Conservation (phyloP, 768 basidiomycete species). For the Psilocybe cubensis region DNA sequence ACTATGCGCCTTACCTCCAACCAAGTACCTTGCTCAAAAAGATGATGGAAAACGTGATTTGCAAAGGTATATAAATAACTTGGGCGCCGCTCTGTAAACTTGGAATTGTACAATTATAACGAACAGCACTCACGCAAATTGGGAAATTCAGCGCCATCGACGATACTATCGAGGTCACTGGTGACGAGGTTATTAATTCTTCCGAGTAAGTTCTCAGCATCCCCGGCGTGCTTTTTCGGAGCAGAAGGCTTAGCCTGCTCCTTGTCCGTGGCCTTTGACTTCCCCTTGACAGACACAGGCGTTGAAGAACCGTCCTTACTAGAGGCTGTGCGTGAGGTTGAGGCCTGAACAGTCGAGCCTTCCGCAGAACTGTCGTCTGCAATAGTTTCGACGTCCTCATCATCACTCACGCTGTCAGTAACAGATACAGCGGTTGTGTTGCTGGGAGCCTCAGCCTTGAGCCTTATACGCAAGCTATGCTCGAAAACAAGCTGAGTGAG, state of each 20-base stretch:
- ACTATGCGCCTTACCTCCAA: slow-evolving; percentile 3
- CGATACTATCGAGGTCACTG: slow-evolving; percentile 52
- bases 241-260: neutral
- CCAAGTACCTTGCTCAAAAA: slow-evolving; percentile 4
- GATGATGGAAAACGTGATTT: slow-evolving; percentile 31
- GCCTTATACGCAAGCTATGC: slow-evolving; percentile 60
- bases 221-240: slow-evolving; percentile 8
- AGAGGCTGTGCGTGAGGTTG: neutral
- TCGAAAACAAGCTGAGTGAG: slow-evolving; percentile 46
- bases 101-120: too few species aligned
- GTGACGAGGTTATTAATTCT: slow-evolving; percentile 79
- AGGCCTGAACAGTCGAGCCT: neutral
- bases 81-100: neutral
- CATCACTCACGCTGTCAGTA: neutral
- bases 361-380: neutral
- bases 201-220: slow-evolving; percentile 59
- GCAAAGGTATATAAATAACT: slow-evolving; percentile 44
- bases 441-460: slow-evolving; percentile 47
- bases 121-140: slow-evolving; percentile 22
- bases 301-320: neutral
- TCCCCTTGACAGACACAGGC: neutral
- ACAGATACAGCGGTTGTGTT: neutral
- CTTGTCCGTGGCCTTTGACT: neutral
- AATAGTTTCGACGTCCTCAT: neutral
- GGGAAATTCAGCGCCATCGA: slow-evolving; percentile 37